Evolutionary conservation across 768 basidiomycete species (phyloP).

Genomic region (Mycena kentingensis): DNA sequence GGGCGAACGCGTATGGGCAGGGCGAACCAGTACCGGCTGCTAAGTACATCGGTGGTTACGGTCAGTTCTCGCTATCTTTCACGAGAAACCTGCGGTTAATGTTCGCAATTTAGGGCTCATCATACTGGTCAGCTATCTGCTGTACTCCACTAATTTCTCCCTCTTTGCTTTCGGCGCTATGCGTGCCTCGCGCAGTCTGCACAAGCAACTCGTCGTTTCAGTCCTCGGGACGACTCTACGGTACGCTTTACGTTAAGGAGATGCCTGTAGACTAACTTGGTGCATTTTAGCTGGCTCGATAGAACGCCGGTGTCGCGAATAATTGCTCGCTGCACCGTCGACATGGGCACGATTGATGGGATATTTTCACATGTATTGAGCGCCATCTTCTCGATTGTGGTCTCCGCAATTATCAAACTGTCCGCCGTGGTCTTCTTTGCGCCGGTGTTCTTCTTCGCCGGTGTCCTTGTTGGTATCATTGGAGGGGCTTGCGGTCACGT

Average conservation of each 20-base stretch:
- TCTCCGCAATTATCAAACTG: constrained; percentile 45
- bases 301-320: constrained; percentile 54
- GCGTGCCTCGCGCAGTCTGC: constrained; percentile 57
- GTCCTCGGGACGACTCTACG: constrained; percentile 62
- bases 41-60: constrained; percentile 54
- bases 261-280: not conserved
- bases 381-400: constrained; percentile 23
- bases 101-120: constrained; percentile 30
- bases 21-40: constrained; percentile 19
- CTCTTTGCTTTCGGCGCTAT: constrained; percentile 51
- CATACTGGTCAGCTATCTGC: constrained; percentile 30
- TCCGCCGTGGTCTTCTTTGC: constrained; percentile 45
- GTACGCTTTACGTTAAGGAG: constrained; percentile 37
- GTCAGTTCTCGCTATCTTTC: constrained; percentile 9
- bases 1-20: constrained; percentile 29
- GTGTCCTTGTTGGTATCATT: constrained; percentile 40
- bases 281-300: constrained; percentile 46
- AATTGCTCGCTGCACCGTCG: constrained; percentile 66
- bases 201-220: constrained; percentile 51
- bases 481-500: constrained; percentile 47
- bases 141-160: constrained; percentile 37
- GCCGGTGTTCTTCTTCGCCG: constrained; percentile 50
- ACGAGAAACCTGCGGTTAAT: constrained; percentile 1
- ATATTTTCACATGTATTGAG: constrained; percentile 32
- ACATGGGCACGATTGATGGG: constrained; percentile 62